These are phyloP conservation scores for Daldinia caldariorum DNA, from an alignment of 495 filamentous ascomycete species.

Conservation along the genomic window DNA sequence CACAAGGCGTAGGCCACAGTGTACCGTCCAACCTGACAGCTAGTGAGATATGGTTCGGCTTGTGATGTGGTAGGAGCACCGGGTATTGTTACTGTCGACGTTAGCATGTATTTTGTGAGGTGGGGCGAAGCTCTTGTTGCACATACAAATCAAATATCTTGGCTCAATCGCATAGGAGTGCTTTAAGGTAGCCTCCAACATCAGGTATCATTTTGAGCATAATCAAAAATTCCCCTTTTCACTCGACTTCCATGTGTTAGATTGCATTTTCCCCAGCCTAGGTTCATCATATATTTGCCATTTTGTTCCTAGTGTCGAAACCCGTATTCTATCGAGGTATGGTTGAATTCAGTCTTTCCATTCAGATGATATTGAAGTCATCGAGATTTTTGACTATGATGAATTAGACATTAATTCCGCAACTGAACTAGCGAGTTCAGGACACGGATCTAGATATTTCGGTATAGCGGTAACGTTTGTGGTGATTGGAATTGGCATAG, in stretches of 20 bases:
- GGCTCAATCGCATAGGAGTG: not conserved
- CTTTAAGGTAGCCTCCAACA: not conserved
- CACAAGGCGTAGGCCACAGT: constrained; percentile 52
- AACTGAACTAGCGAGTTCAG: not conserved
- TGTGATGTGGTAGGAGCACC: constrained; percentile 27
- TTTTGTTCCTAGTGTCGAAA: not conserved
- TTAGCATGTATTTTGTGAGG: constrained; percentile 25
- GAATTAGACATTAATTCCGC: constrained; percentile 6
- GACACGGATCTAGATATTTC: constrained; percentile 14
- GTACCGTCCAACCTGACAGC: constrained; percentile 53
- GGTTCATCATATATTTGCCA: not conserved
- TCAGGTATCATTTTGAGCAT: not conserved
- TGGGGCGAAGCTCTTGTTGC: not conserved
- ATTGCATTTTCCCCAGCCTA: not conserved
- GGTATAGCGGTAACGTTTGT: not conserved
- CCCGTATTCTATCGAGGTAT: not conserved
- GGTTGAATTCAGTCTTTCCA: not conserved
- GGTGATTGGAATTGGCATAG: not conserved
- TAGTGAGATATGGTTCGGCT: constrained; percentile 52
- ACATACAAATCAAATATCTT: constrained; percentile 16
- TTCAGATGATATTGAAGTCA: not conserved
- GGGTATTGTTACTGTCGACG: not conserved
- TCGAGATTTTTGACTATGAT: constrained; percentile 2
- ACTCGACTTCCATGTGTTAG: not conserved
- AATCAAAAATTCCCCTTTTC: not conserved